Evolutionary conservation across 2,329 filamentous ascomycete genomes (phyloP), one percentile per base, ranked within the genome.

Genomic region (Byssothecium circinans): DNA sequence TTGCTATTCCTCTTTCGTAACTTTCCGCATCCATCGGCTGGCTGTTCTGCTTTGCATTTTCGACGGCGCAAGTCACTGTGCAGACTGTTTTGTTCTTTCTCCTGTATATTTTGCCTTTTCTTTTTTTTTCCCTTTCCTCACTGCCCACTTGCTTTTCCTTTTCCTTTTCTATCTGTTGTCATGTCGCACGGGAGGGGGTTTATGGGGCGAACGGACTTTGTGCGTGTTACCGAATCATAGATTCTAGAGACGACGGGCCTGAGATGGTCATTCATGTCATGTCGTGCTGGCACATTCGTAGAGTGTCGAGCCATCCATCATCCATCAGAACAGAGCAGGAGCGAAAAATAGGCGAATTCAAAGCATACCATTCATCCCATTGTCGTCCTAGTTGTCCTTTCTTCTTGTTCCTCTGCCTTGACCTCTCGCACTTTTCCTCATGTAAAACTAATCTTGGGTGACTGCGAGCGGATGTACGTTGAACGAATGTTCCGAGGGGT

Each of bases 21-120:
- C 32, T 35, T 34, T 36, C 23, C 41, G 43, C 39, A 38, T 45
- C 41, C 20, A 51, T 45, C 45, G 51, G 47, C 52, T 54, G 33
- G 22, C 23, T 39, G 47, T 46, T 20, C 18, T 38, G 23, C 19
- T 39, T 25, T 45, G 34, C 34, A 30, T 35, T 45, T 29, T 32
- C 25, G 15, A 33, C 8, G 33, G 33, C 37, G 25, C 22, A 30
- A 40, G 34, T 7, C 42, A 47, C n/a, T n/a, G 47, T 47, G 41
- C 48, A 51, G 47, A 49, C n/a, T 46, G 40, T 45, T 32, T 7
- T 32, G 23, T 27, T 27, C 25, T 48, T 25, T 27, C 22, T 22
- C 20, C 18, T 43, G 45, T 48, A 48, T 38, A 43, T 49, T 40
- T 22, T 44, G 33, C 18, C 14, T 34, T 20, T 36, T 8, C 32